Conservation (phyloP, 192 early-diverging fungal species). For the Backusella sp. region DNA sequence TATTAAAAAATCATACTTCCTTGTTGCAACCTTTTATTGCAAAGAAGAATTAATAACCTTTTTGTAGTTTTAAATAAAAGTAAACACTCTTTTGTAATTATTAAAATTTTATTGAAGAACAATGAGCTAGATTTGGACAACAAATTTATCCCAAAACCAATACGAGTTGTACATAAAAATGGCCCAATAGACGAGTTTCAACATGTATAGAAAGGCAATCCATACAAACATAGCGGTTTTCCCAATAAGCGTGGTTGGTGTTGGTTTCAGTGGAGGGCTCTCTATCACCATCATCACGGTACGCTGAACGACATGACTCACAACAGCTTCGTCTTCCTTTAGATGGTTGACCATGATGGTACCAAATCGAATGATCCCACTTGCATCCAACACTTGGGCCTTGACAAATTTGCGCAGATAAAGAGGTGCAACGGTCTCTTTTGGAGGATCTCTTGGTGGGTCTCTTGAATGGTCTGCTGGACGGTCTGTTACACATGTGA, state of each 20-base stretch:
- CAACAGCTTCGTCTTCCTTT: no score
- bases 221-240: background rate
- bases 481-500: no score
- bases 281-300: background rate
- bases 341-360: no score
- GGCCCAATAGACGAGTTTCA: background rate
- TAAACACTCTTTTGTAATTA: background rate
- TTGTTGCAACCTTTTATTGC: background rate
- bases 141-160: background rate
- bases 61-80: background rate
- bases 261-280: background rate
- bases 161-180: background rate
- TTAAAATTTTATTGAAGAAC: background rate
- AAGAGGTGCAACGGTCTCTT: no score
- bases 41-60: background rate
- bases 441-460: no score
- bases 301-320: no score
- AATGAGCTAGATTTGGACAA: background rate
- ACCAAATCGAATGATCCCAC: no score
- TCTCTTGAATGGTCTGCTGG: no score
- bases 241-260: background rate
- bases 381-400: no score
- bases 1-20: conserved; percentile 31
- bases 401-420: no score
- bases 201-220: background rate